Evolutionary conservation across 2,329 filamentous ascomycete genomes (phyloP), one percentile per base, ranked within the genome.

Genomic region (Aureobasidium sp.): DNA sequence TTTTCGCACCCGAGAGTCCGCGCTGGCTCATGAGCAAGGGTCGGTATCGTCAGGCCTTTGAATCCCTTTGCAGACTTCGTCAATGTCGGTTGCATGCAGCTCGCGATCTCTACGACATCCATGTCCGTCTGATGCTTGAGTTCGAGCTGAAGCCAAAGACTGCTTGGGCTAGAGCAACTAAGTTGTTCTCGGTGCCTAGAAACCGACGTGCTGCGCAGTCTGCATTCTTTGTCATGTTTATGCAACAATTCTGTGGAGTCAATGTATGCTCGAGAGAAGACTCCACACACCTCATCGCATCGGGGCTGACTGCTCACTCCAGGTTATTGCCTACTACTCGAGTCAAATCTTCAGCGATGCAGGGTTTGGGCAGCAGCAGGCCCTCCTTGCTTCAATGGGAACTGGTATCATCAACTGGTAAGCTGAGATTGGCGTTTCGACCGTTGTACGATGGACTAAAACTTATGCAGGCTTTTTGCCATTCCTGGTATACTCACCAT

Each of bases 1-100:
- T 69, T 57, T 73, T 78, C 50, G 76, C 75, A n/a, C 77, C 77
- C 37, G 80, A 82, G 52, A 65, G 63, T 68, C 73, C 72, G 3
- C 65, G 68, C 55, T 75, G 73, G 72, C 69, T 72, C 46, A 74
- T 77, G 66, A 73, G 74, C 63, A 76, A 77, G 52, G 69, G 69
- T 20, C 68, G 70, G 36, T 74, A 73, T 63, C 64, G 64, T 12
- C 68, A 74, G 32, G 76, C 76, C 3, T 78, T 71, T 64, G 44
- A 66, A 5, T 71, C 75, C 0, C 66, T 77, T 29, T 62, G 64
- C 20, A 64, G 66, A 9, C 69, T 78, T 5, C 72, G 76, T 12
- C 68, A 67, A 29, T 71, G 68, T 36, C 63, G 69, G 3, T 64
- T 77, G 6, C 74, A 75, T 61, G 76, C 76, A 23, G 74, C 75